phyloP scores from a whole-genome alignment of 768 basidiomycete genomes.

The Vishniacozyma victoriae region DNA sequence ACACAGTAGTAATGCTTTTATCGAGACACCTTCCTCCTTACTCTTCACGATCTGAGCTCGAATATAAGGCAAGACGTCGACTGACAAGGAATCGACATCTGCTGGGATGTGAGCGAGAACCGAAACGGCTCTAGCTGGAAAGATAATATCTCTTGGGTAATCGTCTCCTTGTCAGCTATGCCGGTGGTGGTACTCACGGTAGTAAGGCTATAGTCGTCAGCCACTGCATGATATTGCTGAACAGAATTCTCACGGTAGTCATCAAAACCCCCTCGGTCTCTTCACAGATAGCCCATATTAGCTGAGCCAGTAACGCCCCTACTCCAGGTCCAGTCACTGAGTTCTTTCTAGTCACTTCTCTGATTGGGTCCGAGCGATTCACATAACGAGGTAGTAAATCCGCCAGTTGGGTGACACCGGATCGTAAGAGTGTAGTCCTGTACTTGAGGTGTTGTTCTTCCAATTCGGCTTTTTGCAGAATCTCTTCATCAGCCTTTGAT shows the following conservation, averaged over 20 bases:
- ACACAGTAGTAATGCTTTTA: constrained; percentile 2
- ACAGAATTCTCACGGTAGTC: background rate
- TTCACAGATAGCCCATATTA: constrained; percentile 5
- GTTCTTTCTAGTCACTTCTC: constrained; percentile 1
- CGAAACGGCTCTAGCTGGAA: background rate
- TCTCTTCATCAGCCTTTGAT: too few species aligned
- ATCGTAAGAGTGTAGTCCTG: background rate
- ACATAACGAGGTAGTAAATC: constrained; percentile 4
- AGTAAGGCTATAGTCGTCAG: constrained; percentile 5
- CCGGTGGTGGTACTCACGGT: constrained; percentile 1
- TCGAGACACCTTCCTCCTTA: background rate
- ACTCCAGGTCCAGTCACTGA: constrained; percentile 7
- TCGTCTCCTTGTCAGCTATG: constrained; percentile 1
- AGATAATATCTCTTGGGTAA: constrained; percentile 3
- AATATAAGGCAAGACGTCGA: background rate
- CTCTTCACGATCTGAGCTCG: background rate
- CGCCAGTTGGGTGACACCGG: background rate
- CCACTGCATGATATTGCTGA: background rate
- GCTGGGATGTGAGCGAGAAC: constrained; percentile 2
- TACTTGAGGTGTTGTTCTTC: constrained; percentile 3
- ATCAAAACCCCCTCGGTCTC: constrained; percentile 1
- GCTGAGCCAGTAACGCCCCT: background rate
- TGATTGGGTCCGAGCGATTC: background rate
- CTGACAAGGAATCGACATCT: constrained; percentile 1
- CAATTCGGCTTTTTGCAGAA: background rate